phyloP scores from a whole-genome alignment of 73 alveolate species.

The Blepharisma japonicum region DNA sequence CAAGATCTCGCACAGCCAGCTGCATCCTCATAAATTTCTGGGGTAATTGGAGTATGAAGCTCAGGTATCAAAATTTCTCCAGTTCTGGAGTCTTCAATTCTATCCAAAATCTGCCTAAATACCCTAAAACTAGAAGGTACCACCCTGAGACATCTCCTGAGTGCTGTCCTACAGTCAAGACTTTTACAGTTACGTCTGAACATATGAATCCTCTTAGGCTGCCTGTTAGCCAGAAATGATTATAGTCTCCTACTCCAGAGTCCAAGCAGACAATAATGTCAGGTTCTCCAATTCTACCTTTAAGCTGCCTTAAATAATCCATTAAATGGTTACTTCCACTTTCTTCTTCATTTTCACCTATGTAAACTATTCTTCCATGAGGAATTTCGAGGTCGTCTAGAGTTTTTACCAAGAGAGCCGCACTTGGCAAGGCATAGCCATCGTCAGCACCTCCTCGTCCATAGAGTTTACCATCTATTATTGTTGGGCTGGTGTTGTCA shows the following conservation, averaged over 20 bases:
- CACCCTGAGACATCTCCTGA: slow-evolving; percentile 84
- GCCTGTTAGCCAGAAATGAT: slow-evolving; percentile 83
- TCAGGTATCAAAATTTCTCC: slow-evolving; percentile 61
- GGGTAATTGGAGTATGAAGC: slow-evolving; percentile 68
- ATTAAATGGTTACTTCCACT: slow-evolving; percentile 76
- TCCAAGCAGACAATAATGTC: slow-evolving; percentile 84
- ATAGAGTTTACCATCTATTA: slow-evolving; percentile 62
- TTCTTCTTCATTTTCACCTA: slow-evolving; percentile 80
- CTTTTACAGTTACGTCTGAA: slow-evolving; percentile 72
- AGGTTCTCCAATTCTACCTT: slow-evolving; percentile 59
- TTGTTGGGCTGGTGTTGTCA: slow-evolving; percentile 62
- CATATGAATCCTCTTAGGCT: slow-evolving; percentile 85
- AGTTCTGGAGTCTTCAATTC: slow-evolving; percentile 83
- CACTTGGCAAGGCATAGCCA: slow-evolving; percentile 63
- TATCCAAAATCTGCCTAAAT: slow-evolving; percentile 71
- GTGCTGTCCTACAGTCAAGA: slow-evolving; percentile 71
- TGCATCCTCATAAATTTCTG: slow-evolving; percentile 53
- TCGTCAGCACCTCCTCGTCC: slow-evolving; percentile 91
- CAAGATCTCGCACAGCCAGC: slow-evolving; percentile 55
- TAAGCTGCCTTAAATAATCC: slow-evolving; percentile 56
- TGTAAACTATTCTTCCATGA: slow-evolving; percentile 58
- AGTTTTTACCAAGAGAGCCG: slow-evolving; percentile 56
- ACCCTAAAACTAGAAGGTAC: slow-evolving; percentile 89
- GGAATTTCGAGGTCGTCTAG: slow-evolving; percentile 51
- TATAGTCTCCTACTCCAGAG: slow-evolving; percentile 82